phyloP scores from a whole-genome alignment of 1,139 yeast species.

The Sugiyamaella xylanicola region DNA sequence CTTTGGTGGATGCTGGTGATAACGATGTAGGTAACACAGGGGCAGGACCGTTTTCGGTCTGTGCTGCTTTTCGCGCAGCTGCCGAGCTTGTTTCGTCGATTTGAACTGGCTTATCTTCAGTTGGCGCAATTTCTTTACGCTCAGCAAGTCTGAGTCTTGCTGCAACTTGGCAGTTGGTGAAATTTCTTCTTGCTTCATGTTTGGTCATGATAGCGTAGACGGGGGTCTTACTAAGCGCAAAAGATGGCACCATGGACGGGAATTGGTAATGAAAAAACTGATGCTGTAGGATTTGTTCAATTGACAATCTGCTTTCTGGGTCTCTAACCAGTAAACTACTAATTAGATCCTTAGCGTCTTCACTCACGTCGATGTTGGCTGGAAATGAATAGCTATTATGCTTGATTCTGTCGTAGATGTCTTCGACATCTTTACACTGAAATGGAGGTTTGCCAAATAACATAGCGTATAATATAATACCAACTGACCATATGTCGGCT shows the following conservation, averaged over 20 bases:
- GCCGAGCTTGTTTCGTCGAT: conserved; percentile 38
- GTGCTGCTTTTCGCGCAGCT: conserved; percentile 46
- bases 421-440: conserved; percentile 92
- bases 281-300: conserved; percentile 76
- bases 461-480: conserved; percentile 91
- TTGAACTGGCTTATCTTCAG: conserved; percentile 45
- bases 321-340: conserved; percentile 71
- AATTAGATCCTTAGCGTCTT: conserved; percentile 72
- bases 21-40: conserved; percentile 81
- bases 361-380: conserved; percentile 64
- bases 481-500: conserved; percentile 96
- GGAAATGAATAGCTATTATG: conserved; percentile 83
- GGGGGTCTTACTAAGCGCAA: conserved; percentile 65
- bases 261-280: conserved; percentile 76
- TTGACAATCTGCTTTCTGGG: conserved; percentile 79
- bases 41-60: conserved; percentile 68
- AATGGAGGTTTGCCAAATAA: conserved; percentile 94
- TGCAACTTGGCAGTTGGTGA: conserved; percentile 47
- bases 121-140: conserved; percentile 11
- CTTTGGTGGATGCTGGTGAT: conserved; percentile 90
- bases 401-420: conserved; percentile 89
- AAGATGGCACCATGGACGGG: conserved; percentile 61
- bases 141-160: conserved; percentile 44
- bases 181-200: conserved; percentile 69
- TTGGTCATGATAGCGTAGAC: conserved; percentile 56